Evolutionary conservation across 495 filamentous ascomycete genomes (phyloP).

Genomic region (Sordaria brevicollis): DNA sequence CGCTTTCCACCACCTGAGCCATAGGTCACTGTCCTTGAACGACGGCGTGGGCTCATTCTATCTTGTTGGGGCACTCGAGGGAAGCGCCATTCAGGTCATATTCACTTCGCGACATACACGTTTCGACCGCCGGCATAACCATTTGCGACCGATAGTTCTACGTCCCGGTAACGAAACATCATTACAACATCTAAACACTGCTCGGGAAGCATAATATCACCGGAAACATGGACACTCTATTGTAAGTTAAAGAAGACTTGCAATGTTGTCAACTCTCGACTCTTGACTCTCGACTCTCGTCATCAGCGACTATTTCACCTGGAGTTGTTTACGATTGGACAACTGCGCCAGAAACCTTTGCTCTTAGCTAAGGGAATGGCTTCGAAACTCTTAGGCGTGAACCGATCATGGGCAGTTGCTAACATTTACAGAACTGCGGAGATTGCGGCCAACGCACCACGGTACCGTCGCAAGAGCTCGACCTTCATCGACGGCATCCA

Average conservation of each 20-base stretch:
- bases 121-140: neutral
- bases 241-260: constrained; percentile 44
- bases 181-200: neutral
- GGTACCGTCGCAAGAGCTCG: constrained; percentile 75
- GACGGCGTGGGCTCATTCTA: neutral
- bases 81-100: neutral
- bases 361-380: neutral
- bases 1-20: neutral
- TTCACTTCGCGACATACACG: neutral
- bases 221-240: constrained; percentile 60
- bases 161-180: neutral
- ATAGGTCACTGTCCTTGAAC: neutral
- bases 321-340: neutral
- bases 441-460: constrained; percentile 74
- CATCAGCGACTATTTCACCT: neutral
- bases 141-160: neutral
- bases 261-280: neutral
- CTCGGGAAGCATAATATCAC: neutral
- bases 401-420: constrained; percentile 1
- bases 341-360: neutral
- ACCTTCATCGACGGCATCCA: constrained; percentile 98
- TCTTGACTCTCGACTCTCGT: neutral
- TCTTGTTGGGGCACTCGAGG: neutral
- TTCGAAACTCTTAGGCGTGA: neutral
- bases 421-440: constrained; percentile 57